Evolutionary conservation across 1,284 basidiomycete species (phyloP).

Genomic region (Gymnopus androsaceus): DNA sequence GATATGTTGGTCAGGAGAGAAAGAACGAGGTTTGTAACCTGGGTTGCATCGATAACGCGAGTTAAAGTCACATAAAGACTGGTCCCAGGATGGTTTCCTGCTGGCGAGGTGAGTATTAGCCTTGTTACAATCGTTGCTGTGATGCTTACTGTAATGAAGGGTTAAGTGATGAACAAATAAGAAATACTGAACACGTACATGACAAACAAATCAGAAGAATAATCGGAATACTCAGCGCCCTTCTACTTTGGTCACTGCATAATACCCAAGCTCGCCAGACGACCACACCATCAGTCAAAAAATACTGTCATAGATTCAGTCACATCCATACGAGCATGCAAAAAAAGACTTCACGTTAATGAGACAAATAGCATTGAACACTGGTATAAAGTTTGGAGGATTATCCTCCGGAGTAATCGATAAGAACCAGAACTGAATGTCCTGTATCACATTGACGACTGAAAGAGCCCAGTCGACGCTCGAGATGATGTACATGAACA

Average conservation of each 20-base stretch:
- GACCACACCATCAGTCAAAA: slow-evolving; percentile 24
- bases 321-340: too few species aligned
- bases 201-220: slow-evolving; percentile 17
- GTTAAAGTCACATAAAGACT: background rate
- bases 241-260: slow-evolving; percentile 17
- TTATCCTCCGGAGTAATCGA: background rate
- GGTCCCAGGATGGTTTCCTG: slow-evolving; percentile 5
- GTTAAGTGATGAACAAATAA: background rate
- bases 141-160: slow-evolving; percentile 18
- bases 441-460: slow-evolving; percentile 16
- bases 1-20: slow-evolving; percentile 23
- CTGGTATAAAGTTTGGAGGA: slow-evolving; percentile 9
- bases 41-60: slow-evolving; percentile 16
- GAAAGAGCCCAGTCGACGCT: slow-evolving; percentile 20
- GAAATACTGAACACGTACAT: slow-evolving; percentile 9
- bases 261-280: slow-evolving; percentile 27
- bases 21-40: slow-evolving; percentile 17
- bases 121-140: slow-evolving; percentile 20
- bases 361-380: slow-evolving; percentile 22
- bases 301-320: slow-evolving; percentile 18
- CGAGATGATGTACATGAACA: slow-evolving; percentile 18
- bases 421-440: slow-evolving; percentile 9
- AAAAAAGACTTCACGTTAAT: slow-evolving; percentile 25
- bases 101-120: slow-evolving; percentile 9
- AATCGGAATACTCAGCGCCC: slow-evolving; percentile 17